phyloP scores from a whole-genome alignment of 2,329 filamentous ascomycete species.

The Bipolaris zeicola region DNA sequence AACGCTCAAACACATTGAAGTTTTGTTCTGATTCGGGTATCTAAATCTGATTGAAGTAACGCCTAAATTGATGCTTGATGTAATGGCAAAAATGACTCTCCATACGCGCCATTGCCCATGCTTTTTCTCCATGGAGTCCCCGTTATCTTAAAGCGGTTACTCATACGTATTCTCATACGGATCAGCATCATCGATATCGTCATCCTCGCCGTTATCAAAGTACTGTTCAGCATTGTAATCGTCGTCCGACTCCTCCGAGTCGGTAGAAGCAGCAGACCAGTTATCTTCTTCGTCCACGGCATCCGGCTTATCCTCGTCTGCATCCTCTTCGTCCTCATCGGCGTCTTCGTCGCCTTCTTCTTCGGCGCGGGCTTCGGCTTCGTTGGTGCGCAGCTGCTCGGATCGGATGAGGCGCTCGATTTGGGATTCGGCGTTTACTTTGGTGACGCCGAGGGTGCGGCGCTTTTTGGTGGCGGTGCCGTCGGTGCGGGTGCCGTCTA shows the following conservation, averaged over 20 bases:
- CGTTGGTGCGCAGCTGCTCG: conserved; percentile 52
- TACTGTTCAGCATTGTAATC: conserved; percentile 67
- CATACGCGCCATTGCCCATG: neutral
- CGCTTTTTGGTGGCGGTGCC: conserved; percentile 37
- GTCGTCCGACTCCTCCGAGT: conserved; percentile 68
- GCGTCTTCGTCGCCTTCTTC: conserved; percentile 50
- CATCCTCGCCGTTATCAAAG: conserved; percentile 59
- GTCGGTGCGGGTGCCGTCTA: conserved; percentile 49
- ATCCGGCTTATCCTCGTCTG: conserved; percentile 58
- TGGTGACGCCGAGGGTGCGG: conserved; percentile 42
- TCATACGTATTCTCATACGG: conserved; percentile 46
- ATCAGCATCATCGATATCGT: conserved; percentile 49
- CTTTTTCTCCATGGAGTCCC: neutral
- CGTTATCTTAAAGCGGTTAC: conserved; percentile 7
- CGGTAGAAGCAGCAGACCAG: conserved; percentile 58
- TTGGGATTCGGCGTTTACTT: conserved; percentile 36
- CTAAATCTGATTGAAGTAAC: conserved; percentile 22
- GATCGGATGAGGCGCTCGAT: conserved; percentile 51
- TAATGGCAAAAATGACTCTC: neutral
- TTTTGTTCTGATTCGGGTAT: conserved; percentile 20
- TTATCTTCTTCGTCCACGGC: conserved; percentile 65
- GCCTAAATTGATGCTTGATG: conserved; percentile 11
- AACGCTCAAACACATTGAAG: no score
- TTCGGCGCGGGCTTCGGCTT: conserved; percentile 54
- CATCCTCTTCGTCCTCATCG: conserved; percentile 55